phyloP scores from a whole-genome alignment of 2,329 filamentous ascomycete genomes.

The Elsinoe ampelina region DNA sequence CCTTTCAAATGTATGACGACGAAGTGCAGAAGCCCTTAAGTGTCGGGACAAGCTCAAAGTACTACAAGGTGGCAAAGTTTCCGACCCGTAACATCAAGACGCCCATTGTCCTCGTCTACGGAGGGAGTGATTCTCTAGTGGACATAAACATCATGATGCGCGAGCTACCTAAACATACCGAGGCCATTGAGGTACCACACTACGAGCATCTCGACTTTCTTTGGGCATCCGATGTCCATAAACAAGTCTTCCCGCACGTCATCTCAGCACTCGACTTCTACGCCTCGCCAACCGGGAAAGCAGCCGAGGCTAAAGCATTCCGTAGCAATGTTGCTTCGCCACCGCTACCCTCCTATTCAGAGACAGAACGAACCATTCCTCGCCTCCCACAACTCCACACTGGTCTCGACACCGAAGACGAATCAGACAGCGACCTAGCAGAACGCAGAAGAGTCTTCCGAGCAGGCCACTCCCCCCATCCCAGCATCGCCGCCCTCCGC shows the following conservation, averaged over 20 bases:
- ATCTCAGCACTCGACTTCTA: slow-evolving; percentile 76
- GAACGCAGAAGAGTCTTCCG: slow-evolving; percentile 9
- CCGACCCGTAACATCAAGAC: slow-evolving; percentile 96
- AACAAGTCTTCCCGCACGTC: slow-evolving; percentile 80
- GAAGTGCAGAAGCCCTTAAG: slow-evolving; percentile 72
- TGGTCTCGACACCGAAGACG: slow-evolving; percentile 13
- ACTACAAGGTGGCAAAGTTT: slow-evolving; percentile 93
- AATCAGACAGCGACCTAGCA: slow-evolving; percentile 6
- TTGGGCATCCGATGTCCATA: slow-evolving; percentile 79
- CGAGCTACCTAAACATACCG: slow-evolving; percentile 74
- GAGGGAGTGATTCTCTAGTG: slow-evolving; percentile 85
- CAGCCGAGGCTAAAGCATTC: slow-evolving; percentile 9
- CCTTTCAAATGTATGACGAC: slow-evolving; percentile 98
- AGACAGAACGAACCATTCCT: slow-evolving; percentile 5
- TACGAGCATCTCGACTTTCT: slow-evolving; percentile 97
- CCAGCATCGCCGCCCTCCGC: slow-evolving; percentile 1
- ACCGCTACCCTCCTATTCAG: slow-evolving; percentile 14
- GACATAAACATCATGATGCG: slow-evolving; percentile 89
- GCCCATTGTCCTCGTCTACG: slow-evolving; percentile 86
- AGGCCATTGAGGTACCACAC: slow-evolving; percentile 77
- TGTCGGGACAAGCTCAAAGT: slow-evolving; percentile 62
- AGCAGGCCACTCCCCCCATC: slow-evolving; percentile 11
- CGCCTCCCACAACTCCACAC: not conserved
- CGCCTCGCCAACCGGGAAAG: slow-evolving; percentile 20
- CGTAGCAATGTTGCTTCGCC: slow-evolving; percentile 4